These are phyloP conservation scores for Capsella rubella DNA, from an alignment of 441 rosid species.

Conservation along the genomic window DNA sequence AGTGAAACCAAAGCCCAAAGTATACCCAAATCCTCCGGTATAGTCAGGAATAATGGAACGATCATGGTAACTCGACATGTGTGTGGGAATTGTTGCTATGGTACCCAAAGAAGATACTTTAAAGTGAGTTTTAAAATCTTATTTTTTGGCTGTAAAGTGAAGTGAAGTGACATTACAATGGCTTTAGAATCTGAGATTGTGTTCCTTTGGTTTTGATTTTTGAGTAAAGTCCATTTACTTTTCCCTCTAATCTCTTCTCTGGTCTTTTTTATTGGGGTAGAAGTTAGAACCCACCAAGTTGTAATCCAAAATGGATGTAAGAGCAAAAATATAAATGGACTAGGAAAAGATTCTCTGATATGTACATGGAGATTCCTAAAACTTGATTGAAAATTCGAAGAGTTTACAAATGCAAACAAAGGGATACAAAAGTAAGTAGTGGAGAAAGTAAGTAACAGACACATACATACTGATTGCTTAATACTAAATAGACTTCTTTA, in stretches of 20 bases:
- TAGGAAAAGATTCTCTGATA: background rate
- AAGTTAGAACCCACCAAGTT: background rate
- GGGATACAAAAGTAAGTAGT: background rate
- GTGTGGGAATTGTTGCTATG: conserved; percentile 13
- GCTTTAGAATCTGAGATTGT: conserved; percentile 19
- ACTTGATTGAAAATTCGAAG: conserved; percentile 1
- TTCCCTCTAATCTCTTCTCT: background rate
- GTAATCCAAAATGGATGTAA: background rate
- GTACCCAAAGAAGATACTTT: background rate
- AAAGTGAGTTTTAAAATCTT: conserved; percentile 7
- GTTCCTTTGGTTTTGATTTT: conserved; percentile 19
- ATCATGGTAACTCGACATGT: conserved; percentile 2
- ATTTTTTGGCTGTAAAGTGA: conserved; percentile 36
- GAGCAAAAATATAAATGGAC: background rate
- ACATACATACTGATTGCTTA: conserved; percentile 21
- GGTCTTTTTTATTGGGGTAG: background rate
- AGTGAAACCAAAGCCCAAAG: conserved; percentile 91
- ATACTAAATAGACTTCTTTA: conserved; percentile 23
- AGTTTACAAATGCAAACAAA: conserved; percentile 21
- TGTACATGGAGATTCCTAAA: conserved; percentile 26
- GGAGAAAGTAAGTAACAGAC: conserved; percentile 11
- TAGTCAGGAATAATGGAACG: conserved; percentile 33
- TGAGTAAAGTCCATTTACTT: conserved; percentile 11
- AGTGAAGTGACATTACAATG: conserved; percentile 18
- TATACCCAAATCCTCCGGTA: conserved; percentile 73